These are phyloP conservation scores for Penicillium fuscoglaucum DNA, from an alignment of 2,329 filamentous ascomycete genomes.

Conservation along the genomic window DNA sequence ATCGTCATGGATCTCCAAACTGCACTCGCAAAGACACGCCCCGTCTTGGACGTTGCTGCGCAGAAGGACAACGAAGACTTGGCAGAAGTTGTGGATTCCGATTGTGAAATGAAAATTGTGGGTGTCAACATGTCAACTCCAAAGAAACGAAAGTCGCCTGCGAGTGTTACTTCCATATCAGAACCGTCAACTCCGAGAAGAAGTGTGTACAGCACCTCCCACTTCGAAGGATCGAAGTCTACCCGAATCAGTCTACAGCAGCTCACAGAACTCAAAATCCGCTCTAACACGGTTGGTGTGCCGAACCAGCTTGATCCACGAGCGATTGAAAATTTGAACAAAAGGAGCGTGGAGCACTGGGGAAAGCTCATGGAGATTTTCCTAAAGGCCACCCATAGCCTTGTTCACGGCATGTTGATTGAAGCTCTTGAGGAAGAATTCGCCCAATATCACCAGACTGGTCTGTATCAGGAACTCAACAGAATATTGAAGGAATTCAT, in stretches of 20 bases:
- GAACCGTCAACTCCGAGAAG: constrained; percentile 4
- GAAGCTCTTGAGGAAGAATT: constrained; percentile 48
- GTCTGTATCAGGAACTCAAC: constrained; percentile 37
- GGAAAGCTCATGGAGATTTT: constrained; percentile 51
- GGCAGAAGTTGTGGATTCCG: constrained; percentile 28
- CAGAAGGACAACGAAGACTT: constrained; percentile 39
- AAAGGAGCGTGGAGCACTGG: constrained; percentile 62
- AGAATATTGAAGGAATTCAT: constrained; percentile 51
- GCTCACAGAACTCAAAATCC: constrained; percentile 10
- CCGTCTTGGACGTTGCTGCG: constrained; percentile 32
- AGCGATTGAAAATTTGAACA: constrained; percentile 60
- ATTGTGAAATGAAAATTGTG: constrained; percentile 28
- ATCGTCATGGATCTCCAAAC: constrained; percentile 56
- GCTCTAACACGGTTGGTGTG: constrained; percentile 58
- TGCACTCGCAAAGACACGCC: constrained; percentile 48
- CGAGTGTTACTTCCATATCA: neutral
- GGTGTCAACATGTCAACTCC: neutral
- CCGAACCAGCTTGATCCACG: constrained; percentile 60
- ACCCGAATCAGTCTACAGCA: neutral
- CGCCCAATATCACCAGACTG: constrained; percentile 36
- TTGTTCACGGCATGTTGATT: constrained; percentile 42
- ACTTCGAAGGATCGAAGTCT: constrained; percentile 26
- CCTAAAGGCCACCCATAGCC: constrained; percentile 30
- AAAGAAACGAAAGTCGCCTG: constrained; percentile 27
- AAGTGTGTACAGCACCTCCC: neutral